Evolutionary conservation across 192 early-diverging fungal genomes (phyloP).

Genomic region (Mortierella hygrophila): DNA sequence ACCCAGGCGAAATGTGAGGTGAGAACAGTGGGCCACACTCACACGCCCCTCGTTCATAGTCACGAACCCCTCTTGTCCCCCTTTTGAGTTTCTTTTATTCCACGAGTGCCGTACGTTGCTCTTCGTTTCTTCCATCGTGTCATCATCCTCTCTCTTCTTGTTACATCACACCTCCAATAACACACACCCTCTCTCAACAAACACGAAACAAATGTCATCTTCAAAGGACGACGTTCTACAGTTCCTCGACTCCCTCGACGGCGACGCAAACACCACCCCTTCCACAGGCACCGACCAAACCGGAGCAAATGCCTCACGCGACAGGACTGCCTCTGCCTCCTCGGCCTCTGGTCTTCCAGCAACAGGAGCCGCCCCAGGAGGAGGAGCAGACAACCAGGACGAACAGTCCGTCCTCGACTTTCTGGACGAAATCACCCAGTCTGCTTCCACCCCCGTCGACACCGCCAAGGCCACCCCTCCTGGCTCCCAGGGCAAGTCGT

Average conservation of each 20-base stretch:
- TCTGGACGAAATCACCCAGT: slow-evolving; percentile 60
- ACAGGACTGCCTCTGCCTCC: slow-evolving; percentile 11
- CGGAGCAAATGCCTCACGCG: slow-evolving; percentile 5
- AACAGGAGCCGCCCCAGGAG: not conserved
- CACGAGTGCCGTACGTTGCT: not conserved
- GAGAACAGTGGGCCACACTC: too few species aligned
- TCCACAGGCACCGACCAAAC: slow-evolving; percentile 5
- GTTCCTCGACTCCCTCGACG: slow-evolving; percentile 59
- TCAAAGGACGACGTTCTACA: slow-evolving; percentile 58
- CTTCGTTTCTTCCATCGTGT: not conserved
- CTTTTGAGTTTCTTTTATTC: not conserved
- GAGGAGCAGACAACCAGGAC: slow-evolving; percentile 31
- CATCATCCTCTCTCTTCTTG: not conserved
- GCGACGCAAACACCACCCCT: slow-evolving; percentile 14
- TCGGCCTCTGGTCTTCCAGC: slow-evolving; percentile 2
- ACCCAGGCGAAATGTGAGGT: too few species aligned
- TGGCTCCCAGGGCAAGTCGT: slow-evolving; percentile 43
- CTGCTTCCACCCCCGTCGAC: slow-evolving; percentile 41
- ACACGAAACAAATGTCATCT: slow-evolving; percentile 28
- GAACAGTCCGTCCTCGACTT: slow-evolving; percentile 61
- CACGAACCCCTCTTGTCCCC: not conserved
- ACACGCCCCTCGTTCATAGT: not conserved
- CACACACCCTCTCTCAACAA: not conserved
- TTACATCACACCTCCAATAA: not conserved
- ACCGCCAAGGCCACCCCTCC: slow-evolving; percentile 46